Evolutionary conservation across 2,329 filamentous ascomycete species (phyloP), one percentile per base, ranked within the genome.

Genomic region (Colletotrichum salicis): DNA sequence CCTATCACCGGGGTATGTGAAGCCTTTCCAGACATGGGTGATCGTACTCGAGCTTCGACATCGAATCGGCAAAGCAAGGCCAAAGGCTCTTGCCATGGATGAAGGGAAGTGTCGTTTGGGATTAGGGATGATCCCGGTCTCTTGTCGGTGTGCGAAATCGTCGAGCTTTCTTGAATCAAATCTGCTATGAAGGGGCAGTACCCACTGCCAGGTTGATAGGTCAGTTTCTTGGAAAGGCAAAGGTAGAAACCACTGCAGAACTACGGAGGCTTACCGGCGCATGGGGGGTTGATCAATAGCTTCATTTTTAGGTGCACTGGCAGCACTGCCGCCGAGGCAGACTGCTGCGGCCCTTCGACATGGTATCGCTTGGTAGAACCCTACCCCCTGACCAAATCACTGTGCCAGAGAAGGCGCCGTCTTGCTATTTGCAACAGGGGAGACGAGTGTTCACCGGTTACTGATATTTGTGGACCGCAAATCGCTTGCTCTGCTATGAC

Each of bases 301-400:
- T 35, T 63, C 60, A 12, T 10, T 35, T 63, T 48, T 33, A 22
- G 29, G 48, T 52, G 45, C 45, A 52, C 45, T 27, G 31, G 27
- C 45, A 22, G 45, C 60, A 52, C 60, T 27, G 60, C 60, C 60
- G 60, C 60, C 60, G 29, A n/a, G 31, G 22, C 29, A 62, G 59
- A 52, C 59, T 13, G 27, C 41, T 33, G 29, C 19, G 27, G n/a
- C 22, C 13, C 6, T 45, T 33, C 29, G 45, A 33, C n/a, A 62
- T 22, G 54, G 15, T 35, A 31, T 12, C n/a, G 19, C 27, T 12
- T 35, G 7, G 3, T 1, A 27, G 1, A 8, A 13, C n/a, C 22
- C n/a, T 15, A 24, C 15, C 3, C 31, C 45, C 15, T 5, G 29
- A 52, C 6, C 29, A 10, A 22, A 48, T 22, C 41, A 22, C 41